Conservation (phyloP, 108 stramenopile genomes). For the Schizochytrium sp. region DNA sequence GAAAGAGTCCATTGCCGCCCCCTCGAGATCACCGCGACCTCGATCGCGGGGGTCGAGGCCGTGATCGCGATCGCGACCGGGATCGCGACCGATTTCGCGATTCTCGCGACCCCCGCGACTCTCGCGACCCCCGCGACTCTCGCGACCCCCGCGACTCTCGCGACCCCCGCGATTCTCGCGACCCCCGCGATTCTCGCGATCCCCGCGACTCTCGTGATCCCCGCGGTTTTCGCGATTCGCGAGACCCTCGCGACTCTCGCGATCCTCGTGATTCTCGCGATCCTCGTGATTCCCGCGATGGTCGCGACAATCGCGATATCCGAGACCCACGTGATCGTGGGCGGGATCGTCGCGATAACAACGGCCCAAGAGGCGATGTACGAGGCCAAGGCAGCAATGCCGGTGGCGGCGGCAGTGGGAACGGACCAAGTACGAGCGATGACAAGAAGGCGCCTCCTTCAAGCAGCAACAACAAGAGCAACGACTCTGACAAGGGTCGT, state of each 20-base stretch:
- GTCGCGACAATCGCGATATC: not conserved
- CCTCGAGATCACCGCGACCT: not conserved
- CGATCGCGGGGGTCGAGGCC: not conserved
- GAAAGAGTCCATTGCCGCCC: not conserved
- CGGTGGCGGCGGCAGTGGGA: not conserved
- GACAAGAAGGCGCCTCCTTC: not conserved
- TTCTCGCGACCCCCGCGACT: not conserved
- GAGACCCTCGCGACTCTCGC: not conserved
- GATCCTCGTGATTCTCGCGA: not conserved
- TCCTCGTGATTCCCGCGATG: too few species aligned
- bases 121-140: too few species aligned
- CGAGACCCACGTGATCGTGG: not conserved
- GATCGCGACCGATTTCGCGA: not conserved
- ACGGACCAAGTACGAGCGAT: not conserved
- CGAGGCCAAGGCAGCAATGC: not conserved
- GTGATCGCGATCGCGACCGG: not conserved
- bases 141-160: too few species aligned
- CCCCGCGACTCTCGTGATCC: too few species aligned
- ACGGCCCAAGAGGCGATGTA: not conserved
- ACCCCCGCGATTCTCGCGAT: too few species aligned
- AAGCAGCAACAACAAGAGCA: not conserved
- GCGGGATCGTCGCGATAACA: not conserved
- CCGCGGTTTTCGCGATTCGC: too few species aligned
- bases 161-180: too few species aligned
- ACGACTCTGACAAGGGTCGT: not conserved